A percentile compares a stretch with the other conserved stretches of the same genome.
Conservation (phyloP, 805 yeast species). For the Brettanomyces sp. region DNA sequence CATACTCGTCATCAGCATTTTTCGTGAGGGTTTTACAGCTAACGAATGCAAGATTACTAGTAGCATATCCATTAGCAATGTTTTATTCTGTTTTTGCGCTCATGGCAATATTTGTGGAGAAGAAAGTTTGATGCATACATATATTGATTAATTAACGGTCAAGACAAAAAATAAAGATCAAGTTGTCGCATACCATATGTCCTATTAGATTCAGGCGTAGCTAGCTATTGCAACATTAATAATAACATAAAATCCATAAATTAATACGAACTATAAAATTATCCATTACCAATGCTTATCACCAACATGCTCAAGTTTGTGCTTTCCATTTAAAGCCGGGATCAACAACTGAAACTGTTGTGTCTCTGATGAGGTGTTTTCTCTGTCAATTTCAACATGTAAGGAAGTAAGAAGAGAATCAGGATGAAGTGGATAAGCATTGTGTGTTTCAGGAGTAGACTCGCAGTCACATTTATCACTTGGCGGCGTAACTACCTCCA, state of each 20-base stretch:
- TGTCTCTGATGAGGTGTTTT: constrained; percentile 40
- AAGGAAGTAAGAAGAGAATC: constrained; percentile 59
- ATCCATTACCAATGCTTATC: constrained; percentile 1
- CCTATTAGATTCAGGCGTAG: background rate
- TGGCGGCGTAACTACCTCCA: constrained; percentile 5
- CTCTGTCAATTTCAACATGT: constrained; percentile 60
- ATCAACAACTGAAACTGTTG: constrained; percentile 60
- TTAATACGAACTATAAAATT: background rate
- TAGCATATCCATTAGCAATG: constrained; percentile 88
- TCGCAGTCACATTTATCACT: background rate
- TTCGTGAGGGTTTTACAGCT: constrained; percentile 78
- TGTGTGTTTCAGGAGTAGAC: constrained; percentile 9
- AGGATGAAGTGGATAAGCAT: constrained; percentile 45
- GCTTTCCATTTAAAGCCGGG: constrained; percentile 33
- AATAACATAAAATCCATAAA: background rate
- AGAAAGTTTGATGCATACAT: constrained; percentile 10
- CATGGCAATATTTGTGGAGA: constrained; percentile 72
- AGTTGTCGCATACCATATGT: background rate
- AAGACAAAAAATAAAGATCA: background rate
- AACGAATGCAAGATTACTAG: constrained; percentile 76
- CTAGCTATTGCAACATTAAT: background rate
- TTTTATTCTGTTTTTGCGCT: constrained; percentile 91
- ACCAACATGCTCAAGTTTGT: constrained; percentile 6
- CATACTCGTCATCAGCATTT: constrained; percentile 87
- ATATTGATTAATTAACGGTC: background rate